phyloP scores from a whole-genome alignment of 805 yeast species.

The Hanseniaspora occidentalis region DNA sequence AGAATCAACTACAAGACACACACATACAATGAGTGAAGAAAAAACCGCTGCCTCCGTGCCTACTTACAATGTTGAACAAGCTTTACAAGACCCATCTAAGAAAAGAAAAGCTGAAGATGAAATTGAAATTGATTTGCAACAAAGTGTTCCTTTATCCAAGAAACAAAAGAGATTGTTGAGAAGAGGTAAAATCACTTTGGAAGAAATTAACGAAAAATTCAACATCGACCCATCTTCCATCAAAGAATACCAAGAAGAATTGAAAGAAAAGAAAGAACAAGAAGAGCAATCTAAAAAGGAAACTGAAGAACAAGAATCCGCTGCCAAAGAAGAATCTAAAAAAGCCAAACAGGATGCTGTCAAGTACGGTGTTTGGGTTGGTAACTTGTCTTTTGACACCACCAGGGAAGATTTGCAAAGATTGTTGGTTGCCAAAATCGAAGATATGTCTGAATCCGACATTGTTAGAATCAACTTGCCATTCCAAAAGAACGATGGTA shows the following conservation, averaged over 20 bases:
- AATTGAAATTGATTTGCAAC: constrained; percentile 54
- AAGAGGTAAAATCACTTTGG: constrained; percentile 56
- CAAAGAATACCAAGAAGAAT: constrained; percentile 28
- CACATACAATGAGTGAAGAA: neutral
- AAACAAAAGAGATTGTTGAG: constrained; percentile 81
- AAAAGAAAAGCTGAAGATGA: constrained; percentile 34
- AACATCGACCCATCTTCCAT: constrained; percentile 27
- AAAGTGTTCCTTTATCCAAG: constrained; percentile 75
- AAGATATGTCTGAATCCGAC: constrained; percentile 38
- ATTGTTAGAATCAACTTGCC: constrained; percentile 75
- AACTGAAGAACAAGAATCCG: constrained; percentile 13
- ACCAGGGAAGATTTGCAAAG: constrained; percentile 57
- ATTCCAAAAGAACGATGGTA: constrained; percentile 39
- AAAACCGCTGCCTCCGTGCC: constrained; percentile 16
- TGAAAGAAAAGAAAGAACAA: constrained; percentile 15
- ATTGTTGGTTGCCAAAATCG: constrained; percentile 51
- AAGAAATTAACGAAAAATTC: constrained; percentile 35
- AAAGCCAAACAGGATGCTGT: constrained; percentile 30
- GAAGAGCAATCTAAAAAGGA: constrained; percentile 20
- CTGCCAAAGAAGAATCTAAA: constrained; percentile 10
- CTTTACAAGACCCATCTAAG: constrained; percentile 23
- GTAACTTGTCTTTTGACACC: constrained; percentile 81
- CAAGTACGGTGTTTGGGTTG: constrained; percentile 82
- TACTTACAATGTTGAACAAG: constrained; percentile 22
- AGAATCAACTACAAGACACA: neutral